phyloP scores from a whole-genome alignment of 176 grass and related monocot species.

The Thinopyrum elongatum region DNA sequence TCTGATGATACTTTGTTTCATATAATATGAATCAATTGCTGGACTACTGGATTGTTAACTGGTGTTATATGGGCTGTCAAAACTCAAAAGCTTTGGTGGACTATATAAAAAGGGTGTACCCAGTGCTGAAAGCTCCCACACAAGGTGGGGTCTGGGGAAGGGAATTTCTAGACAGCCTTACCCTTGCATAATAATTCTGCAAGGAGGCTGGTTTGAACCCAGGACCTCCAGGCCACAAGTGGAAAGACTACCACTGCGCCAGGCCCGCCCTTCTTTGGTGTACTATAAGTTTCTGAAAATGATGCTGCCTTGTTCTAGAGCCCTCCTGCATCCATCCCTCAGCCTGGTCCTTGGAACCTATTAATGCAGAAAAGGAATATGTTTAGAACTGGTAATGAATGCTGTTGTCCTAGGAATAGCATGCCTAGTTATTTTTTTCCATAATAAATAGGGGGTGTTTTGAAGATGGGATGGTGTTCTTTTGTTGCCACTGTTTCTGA shows the following conservation, averaged over 20 bases:
- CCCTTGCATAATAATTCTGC: too few relatives aligned
- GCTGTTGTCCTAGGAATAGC: conserved; percentile 28
- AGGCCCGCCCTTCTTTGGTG: not conserved
- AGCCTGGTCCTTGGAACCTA: conserved; percentile 59
- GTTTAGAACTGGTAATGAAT: conserved; percentile 14
- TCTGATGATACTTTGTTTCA: conserved; percentile 11
- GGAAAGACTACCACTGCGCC: too few relatives aligned
- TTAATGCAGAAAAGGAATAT: conserved; percentile 27
- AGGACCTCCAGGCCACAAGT: too few relatives aligned
- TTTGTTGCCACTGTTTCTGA: not conserved
- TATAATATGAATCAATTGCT: conserved; percentile 17
- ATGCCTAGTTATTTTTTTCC: not conserved
- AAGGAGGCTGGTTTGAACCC: too few relatives aligned
- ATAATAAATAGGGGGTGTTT: not conserved
- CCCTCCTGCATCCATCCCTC: conserved; percentile 23
- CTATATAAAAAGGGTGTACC: not conserved
- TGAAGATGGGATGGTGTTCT: not conserved
- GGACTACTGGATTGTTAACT: conserved; percentile 9
- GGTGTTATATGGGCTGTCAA: conserved; percentile 6
- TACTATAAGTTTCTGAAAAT: conserved; percentile 22
- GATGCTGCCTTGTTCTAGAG: conserved; percentile 16
- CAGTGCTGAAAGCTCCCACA: too few relatives aligned
- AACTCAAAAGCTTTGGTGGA: conserved; percentile 4
- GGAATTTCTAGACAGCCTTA: too few relatives aligned
- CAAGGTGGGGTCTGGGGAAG: too few relatives aligned